These are phyloP conservation scores for Linum lewisii DNA, from an alignment of 345 rosid species.

Conservation along the genomic window DNA sequence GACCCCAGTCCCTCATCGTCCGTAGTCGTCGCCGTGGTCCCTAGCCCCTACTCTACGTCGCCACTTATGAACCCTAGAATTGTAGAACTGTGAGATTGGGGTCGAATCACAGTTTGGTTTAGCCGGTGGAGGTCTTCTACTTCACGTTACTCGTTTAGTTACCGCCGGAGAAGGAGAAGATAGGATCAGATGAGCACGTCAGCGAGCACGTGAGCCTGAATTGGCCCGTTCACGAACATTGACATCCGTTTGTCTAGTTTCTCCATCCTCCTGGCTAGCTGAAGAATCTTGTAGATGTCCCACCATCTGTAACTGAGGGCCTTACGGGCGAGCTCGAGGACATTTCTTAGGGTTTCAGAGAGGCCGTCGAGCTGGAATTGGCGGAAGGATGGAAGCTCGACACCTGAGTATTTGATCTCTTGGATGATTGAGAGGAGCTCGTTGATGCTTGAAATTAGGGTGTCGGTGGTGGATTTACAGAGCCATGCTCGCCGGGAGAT, in stretches of 20 bases:
- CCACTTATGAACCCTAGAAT: too few relatives aligned
- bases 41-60: too few relatives aligned
- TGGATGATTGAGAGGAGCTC: constrained; percentile 35
- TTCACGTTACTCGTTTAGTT: too few relatives aligned
- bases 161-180: too few relatives aligned
- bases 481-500: constrained; percentile 32
- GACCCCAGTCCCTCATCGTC: too few relatives aligned
- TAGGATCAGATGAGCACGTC: constrained; percentile 73
- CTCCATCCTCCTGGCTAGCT: constrained; percentile 52
- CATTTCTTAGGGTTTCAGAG: constrained; percentile 28
- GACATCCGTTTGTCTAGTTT: constrained; percentile 43
- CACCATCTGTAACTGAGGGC: constrained; percentile 37
- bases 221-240: constrained; percentile 25
- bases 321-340: constrained; percentile 41
- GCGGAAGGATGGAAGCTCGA: constrained; percentile 53
- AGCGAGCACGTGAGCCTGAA: constrained; percentile 48
- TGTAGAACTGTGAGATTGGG: too few relatives aligned
- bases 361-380: constrained; percentile 60
- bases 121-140: too few relatives aligned
- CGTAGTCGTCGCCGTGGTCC: too few relatives aligned
- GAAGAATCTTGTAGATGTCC: constrained; percentile 50
- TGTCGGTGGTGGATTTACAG: constrained; percentile 40
- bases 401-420: constrained; percentile 72
- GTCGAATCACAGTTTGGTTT: too few relatives aligned
- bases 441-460: constrained; percentile 24